phyloP scores from a whole-genome alignment of 176 grass and related monocot species.

The Juncus effusus region DNA sequence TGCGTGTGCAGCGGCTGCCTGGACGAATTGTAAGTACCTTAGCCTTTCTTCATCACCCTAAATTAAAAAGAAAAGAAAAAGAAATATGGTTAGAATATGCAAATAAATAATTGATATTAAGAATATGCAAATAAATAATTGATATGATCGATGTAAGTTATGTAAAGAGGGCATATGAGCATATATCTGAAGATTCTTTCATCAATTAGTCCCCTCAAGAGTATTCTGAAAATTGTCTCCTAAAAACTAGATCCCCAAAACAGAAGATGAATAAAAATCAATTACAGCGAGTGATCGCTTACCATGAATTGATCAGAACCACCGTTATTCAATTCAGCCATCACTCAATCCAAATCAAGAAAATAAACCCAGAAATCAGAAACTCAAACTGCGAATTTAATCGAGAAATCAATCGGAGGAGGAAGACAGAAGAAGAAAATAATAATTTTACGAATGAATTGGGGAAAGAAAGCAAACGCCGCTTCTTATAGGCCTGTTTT shows the following conservation, averaged over 20 bases:
- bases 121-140: too few relatives aligned
- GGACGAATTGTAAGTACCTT: constrained; percentile 73
- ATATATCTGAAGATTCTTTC: too few relatives aligned
- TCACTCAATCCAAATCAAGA: constrained; percentile 4
- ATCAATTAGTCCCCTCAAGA: too few relatives aligned
- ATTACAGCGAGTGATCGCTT: constrained; percentile 3
- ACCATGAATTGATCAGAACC: constrained; percentile 18
- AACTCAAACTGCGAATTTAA: neutral
- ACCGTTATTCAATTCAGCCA: constrained; percentile 32
- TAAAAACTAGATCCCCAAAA: neutral
- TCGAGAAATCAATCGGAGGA: neutral
- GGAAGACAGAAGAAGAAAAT: neutral
- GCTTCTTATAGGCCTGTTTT: constrained; percentile 7
- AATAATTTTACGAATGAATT: constrained; percentile 1
- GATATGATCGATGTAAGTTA: too few relatives aligned
- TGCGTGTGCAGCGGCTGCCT: constrained; percentile 60
- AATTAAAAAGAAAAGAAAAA: neutral
- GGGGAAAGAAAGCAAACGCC: neutral
- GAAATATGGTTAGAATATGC: too few relatives aligned
- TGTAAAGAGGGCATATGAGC: too few relatives aligned
- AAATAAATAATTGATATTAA: too few relatives aligned
- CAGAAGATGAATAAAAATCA: neutral
- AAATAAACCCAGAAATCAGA: neutral
- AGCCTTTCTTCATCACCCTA: constrained; percentile 56
- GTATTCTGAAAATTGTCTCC: too few relatives aligned